phyloP scores from a whole-genome alignment of 2,329 filamentous ascomycete species.

The Aureobasidium subglaciale region DNA sequence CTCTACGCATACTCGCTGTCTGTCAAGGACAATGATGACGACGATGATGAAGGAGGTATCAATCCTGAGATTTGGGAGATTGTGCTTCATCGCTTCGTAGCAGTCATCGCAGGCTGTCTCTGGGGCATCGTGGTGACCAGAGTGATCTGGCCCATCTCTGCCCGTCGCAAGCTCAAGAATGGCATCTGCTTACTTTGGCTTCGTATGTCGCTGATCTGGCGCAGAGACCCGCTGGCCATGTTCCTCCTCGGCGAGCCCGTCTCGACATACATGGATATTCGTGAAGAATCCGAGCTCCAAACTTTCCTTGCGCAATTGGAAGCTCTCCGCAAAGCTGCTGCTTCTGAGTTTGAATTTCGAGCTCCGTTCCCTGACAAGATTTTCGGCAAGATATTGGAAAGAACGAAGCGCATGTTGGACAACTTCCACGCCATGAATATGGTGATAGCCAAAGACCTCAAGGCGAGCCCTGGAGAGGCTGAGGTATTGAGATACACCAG shows the following conservation, averaged over 20 bases:
- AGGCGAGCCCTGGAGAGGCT: constrained; percentile 71
- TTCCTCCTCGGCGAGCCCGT: constrained; percentile 42
- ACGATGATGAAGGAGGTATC: constrained; percentile 80
- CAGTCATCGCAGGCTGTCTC: constrained; percentile 77
- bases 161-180: constrained; percentile 78
- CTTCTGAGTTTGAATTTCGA: constrained; percentile 80
- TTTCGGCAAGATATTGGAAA: constrained; percentile 67
- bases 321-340: constrained; percentile 62
- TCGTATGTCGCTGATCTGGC: constrained; percentile 94
- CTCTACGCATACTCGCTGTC: constrained; percentile 90
- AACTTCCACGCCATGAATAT: constrained; percentile 96
- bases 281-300: constrained; percentile 81
- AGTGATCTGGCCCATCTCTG: constrained; percentile 89
- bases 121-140: constrained; percentile 91
- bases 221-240: constrained; percentile 75
- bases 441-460: constrained; percentile 72
- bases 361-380: constrained; percentile 75
- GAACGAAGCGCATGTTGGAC: constrained; percentile 79
- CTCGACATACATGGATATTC: constrained; percentile 68
- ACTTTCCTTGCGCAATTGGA: constrained; percentile 70
- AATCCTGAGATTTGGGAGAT: constrained; percentile 84
- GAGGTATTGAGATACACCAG: constrained; percentile 73
- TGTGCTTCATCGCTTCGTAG: constrained; percentile 75
- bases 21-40: constrained; percentile 65
- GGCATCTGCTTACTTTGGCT: constrained; percentile 87